These are phyloP conservation scores for Jaapia argillacea DNA, from an alignment of 768 basidiomycete genomes.

Conservation along the genomic window DNA sequence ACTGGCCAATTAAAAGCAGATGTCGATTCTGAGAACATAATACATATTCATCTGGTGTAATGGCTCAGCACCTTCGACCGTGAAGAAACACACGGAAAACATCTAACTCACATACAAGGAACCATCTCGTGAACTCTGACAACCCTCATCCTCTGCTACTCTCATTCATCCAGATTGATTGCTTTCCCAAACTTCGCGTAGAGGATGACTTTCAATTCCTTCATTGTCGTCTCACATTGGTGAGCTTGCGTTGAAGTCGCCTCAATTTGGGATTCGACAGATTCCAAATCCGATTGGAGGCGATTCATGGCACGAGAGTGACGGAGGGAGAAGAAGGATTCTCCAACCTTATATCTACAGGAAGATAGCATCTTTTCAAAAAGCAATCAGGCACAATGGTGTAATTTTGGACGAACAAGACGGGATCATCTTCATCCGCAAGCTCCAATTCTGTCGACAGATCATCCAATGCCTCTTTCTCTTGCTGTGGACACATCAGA, in stretches of 20 bases:
- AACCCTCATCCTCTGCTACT: too few relatives aligned
- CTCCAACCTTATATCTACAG: slow-evolving; percentile 79
- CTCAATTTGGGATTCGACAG: slow-evolving; percentile 45
- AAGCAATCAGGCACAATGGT: slow-evolving; percentile 1
- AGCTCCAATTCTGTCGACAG: slow-evolving; percentile 82
- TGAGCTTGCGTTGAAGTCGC: slow-evolving; percentile 40
- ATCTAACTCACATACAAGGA: too few relatives aligned
- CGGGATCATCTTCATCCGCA: slow-evolving; percentile 71
- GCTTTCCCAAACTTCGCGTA: slow-evolving; percentile 92
- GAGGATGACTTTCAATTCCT: slow-evolving; percentile 63
- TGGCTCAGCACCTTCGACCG: too few relatives aligned
- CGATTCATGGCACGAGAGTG: slow-evolving; percentile 58
- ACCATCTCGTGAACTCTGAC: too few relatives aligned
- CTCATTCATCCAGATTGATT: slow-evolving; percentile 82
- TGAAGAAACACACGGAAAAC: too few relatives aligned
- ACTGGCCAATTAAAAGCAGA: too few relatives aligned
- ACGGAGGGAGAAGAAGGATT: slow-evolving; percentile 77
- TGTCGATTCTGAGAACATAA: too few relatives aligned
- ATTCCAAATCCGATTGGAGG: slow-evolving; percentile 59
- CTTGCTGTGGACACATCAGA: slow-evolving; percentile 46
- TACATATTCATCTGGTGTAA: too few relatives aligned
- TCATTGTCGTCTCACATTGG: slow-evolving; percentile 68
- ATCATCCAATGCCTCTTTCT: slow-evolving; percentile 92
- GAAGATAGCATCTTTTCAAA: neutral
- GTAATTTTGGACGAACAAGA: slow-evolving; percentile 43